A percentile compares a stretch with the other conserved stretches of the same genome.
These are phyloP conservation scores for Pichia cephalocereana DNA, from an alignment of 805 yeast species.

Conservation along the genomic window DNA sequence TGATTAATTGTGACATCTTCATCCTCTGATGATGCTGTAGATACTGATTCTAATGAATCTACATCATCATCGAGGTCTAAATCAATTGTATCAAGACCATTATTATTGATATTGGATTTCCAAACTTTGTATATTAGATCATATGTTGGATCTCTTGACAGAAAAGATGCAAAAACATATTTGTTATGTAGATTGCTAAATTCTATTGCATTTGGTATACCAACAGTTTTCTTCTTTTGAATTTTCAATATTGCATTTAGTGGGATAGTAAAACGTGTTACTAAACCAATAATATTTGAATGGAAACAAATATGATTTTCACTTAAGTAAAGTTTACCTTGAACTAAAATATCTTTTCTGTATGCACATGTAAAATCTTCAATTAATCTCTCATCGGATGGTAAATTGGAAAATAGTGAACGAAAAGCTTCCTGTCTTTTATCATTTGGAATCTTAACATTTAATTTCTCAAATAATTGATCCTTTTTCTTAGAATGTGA, in stretches of 20 bases:
- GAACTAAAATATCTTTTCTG: constrained; percentile 54
- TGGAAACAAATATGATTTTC: constrained; percentile 51
- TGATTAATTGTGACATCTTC: constrained; percentile 12
- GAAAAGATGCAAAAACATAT: constrained; percentile 56
- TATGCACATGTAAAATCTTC: constrained; percentile 60
- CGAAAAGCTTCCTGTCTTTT: constrained; percentile 56
- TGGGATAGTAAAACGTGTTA: constrained; percentile 49
- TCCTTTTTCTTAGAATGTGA: constrained; percentile 6
- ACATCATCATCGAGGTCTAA: constrained; percentile 23
- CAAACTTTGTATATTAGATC: constrained; percentile 50
- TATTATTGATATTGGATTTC: constrained; percentile 35
- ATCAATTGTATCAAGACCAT: constrained; percentile 13
- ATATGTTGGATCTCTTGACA: constrained; percentile 48
- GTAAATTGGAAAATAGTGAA: constrained; percentile 44
- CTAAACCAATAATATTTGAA: constrained; percentile 60
- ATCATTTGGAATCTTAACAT: constrained; percentile 31
- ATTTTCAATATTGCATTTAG: constrained; percentile 53
- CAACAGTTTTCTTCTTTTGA: constrained; percentile 54
- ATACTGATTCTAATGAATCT: constrained; percentile 26
- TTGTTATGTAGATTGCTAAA: constrained; percentile 55
- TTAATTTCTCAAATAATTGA: constrained; percentile 13
- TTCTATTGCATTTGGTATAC: constrained; percentile 62
- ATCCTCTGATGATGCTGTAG: constrained; percentile 17
- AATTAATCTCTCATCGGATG: constrained; percentile 42
- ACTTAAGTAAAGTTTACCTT: constrained; percentile 55